Conservation (phyloP, 768 basidiomycete genomes). For the Trametes punicea region DNA sequence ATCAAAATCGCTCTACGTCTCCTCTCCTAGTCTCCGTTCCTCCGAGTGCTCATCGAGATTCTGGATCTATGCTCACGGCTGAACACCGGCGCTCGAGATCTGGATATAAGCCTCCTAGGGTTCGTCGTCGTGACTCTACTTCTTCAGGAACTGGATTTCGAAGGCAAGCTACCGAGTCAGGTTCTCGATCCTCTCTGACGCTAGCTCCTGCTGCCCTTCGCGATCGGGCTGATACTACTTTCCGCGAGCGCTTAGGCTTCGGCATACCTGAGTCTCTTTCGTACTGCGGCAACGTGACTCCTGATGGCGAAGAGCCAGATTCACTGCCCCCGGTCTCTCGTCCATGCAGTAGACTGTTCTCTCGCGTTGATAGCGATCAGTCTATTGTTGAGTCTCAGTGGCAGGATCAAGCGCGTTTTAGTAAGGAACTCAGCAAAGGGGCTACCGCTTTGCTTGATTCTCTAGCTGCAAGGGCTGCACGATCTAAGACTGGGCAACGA, state of each 20-base stretch:
- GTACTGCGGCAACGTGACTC: conserved; percentile 16
- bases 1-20: neutral
- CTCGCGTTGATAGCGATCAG: conserved; percentile 46
- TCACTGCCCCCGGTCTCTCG: conserved; percentile 1
- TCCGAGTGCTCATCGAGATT: neutral
- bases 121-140: neutral
- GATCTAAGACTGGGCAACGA: neutral
- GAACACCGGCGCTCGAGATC: conserved; percentile 2
- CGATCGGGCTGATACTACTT: conserved; percentile 5
- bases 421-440: conserved; percentile 41
- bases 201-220: neutral
- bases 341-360: conserved; percentile 1
- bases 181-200: neutral
- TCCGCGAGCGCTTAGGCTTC: conserved; percentile 27
- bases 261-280: conserved; percentile 31
- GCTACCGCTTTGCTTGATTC: conserved; percentile 47
- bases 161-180: neutral
- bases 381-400: conserved; percentile 35
- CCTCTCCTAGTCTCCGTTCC: neutral
- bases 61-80: neutral
- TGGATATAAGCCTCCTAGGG: neutral
- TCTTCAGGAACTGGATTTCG: neutral
- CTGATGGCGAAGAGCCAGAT: conserved; percentile 11
- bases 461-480: conserved; percentile 27
- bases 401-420: conserved; percentile 19